These are phyloP conservation scores for Penicillium sp. DNA, from an alignment of 2,329 filamentous ascomycete species.

Conservation along the genomic window DNA sequence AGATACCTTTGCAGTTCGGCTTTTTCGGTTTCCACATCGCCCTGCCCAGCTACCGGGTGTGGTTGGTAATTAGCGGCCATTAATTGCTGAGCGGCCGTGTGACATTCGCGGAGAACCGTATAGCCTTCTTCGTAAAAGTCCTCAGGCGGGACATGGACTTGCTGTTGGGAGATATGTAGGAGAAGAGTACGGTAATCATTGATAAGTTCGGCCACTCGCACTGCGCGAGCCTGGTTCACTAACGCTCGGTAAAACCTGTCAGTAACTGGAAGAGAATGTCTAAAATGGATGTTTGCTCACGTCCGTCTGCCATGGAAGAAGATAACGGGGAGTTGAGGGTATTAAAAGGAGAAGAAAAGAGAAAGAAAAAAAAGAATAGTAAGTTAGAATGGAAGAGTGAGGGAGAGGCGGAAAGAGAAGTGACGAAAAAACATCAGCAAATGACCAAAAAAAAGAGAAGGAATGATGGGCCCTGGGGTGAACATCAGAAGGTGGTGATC, in stretches of 20 bases:
- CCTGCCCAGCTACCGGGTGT: conserved; percentile 45
- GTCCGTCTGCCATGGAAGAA: conserved; percentile 58
- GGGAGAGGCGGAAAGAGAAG: conserved; percentile 6
- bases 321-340: neutral
- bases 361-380: neutral
- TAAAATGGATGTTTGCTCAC: conserved; percentile 50
- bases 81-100: conserved; percentile 58
- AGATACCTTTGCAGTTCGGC: conserved; percentile 59
- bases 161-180: conserved; percentile 61
- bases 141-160: conserved; percentile 55
- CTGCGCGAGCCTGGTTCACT: conserved; percentile 68
- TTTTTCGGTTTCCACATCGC: conserved; percentile 59
- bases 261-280: neutral
- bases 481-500: conserved; percentile 10
- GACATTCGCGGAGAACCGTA: conserved; percentile 60
- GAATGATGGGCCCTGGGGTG: conserved; percentile 8
- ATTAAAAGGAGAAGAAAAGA: conserved; percentile 7
- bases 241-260: conserved; percentile 18
- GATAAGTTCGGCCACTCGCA: conserved; percentile 67
- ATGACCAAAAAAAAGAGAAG: conserved; percentile 3
- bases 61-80: conserved; percentile 58
- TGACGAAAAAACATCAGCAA: conserved; percentile 3
- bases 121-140: conserved; percentile 65
- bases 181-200: conserved; percentile 67
- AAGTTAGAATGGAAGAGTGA: neutral